Conservation (phyloP, 805 yeast species). For the Gaillardinia entomophila region DNA sequence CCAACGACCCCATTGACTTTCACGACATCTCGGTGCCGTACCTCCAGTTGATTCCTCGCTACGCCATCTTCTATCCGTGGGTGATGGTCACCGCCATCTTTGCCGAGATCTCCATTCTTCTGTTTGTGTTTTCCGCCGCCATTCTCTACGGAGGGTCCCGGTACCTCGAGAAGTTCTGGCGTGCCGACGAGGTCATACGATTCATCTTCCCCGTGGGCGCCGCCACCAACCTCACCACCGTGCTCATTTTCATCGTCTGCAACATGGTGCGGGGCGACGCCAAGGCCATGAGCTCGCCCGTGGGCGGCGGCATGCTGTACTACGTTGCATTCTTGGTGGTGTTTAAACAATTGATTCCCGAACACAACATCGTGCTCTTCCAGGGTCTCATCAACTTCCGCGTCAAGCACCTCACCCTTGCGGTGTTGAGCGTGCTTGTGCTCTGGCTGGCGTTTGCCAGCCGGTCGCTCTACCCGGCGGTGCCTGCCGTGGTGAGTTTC, state of each 20-base stretch:
- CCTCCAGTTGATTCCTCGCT: constrained; percentile 59
- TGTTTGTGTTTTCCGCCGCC: constrained; percentile 34
- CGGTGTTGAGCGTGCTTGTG: constrained; percentile 23
- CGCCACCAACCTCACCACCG: constrained; percentile 50
- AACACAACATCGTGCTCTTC: constrained; percentile 46
- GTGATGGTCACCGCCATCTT: constrained; percentile 59
- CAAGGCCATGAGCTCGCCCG: constrained; percentile 35
- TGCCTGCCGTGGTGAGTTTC: constrained; percentile 57
- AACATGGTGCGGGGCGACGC: constrained; percentile 31
- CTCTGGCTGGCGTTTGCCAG: constrained; percentile 28
- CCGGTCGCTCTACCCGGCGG: constrained; percentile 40
- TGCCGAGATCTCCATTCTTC: constrained; percentile 49
- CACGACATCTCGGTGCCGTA: constrained; percentile 47
- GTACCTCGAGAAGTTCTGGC: constrained; percentile 51
- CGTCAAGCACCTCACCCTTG: constrained; percentile 59
- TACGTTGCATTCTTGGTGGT: constrained; percentile 52
- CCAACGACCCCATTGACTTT: constrained; percentile 12
- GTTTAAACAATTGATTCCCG: constrained; percentile 54
- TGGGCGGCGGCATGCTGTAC: constrained; percentile 49
- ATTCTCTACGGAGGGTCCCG: constrained; percentile 36
- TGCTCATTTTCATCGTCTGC: constrained; percentile 34
- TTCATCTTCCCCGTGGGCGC: constrained; percentile 51
- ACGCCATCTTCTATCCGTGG: constrained; percentile 56
- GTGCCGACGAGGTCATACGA: constrained; percentile 40
- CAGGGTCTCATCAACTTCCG: constrained; percentile 43